These are phyloP conservation scores for Chaetomiaceae sp. DNA, from an alignment of 2,329 filamentous ascomycete species.

Conservation along the genomic window DNA sequence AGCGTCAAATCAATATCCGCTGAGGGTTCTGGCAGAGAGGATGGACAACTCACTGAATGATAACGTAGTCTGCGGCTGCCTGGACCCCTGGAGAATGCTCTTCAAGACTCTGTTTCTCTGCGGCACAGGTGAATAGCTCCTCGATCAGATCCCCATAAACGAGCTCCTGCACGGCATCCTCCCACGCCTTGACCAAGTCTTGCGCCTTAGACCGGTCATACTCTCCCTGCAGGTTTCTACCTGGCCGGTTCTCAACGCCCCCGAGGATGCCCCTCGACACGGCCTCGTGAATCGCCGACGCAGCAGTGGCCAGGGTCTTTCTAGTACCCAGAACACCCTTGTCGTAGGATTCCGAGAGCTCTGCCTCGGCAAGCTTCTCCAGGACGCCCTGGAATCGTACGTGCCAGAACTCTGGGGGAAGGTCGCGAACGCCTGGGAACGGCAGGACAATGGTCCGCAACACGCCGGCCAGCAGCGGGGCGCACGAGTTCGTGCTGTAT, in stretches of 20 bases:
- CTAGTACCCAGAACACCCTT: slow-evolving; percentile 70
- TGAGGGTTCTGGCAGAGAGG: no score
- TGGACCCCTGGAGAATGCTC: slow-evolving; percentile 58
- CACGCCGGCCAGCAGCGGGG: slow-evolving; percentile 65
- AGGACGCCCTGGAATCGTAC: slow-evolving; percentile 57
- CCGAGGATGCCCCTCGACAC: slow-evolving; percentile 62
- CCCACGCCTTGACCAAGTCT: slow-evolving; percentile 61
- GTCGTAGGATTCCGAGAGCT: slow-evolving; percentile 77
- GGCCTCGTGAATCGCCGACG: slow-evolving; percentile 66
- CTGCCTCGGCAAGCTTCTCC: slow-evolving; percentile 58
- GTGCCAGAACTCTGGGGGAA: slow-evolving; percentile 62
- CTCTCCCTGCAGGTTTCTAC: slow-evolving; percentile 28
- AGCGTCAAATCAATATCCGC: slow-evolving; percentile 17
- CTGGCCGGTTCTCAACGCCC: slow-evolving; percentile 43
- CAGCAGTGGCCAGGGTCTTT: slow-evolving; percentile 69
- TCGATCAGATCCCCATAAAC: slow-evolving; percentile 67
- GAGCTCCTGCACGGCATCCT: slow-evolving; percentile 60
- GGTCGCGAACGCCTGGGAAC: slow-evolving; percentile 61
- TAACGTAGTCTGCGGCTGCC: slow-evolving; percentile 60
- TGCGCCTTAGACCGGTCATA: slow-evolving; percentile 58
- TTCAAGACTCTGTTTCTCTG: slow-evolving; percentile 58
- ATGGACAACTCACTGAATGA: slow-evolving; percentile 58
- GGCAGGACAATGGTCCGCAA: slow-evolving; percentile 60
- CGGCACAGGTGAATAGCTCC: slow-evolving; percentile 57
- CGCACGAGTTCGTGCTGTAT: slow-evolving; percentile 40